Base-by-base conservation (phyloP, 116 monocot genomes). In the Cymodocea nodosa region DNA sequence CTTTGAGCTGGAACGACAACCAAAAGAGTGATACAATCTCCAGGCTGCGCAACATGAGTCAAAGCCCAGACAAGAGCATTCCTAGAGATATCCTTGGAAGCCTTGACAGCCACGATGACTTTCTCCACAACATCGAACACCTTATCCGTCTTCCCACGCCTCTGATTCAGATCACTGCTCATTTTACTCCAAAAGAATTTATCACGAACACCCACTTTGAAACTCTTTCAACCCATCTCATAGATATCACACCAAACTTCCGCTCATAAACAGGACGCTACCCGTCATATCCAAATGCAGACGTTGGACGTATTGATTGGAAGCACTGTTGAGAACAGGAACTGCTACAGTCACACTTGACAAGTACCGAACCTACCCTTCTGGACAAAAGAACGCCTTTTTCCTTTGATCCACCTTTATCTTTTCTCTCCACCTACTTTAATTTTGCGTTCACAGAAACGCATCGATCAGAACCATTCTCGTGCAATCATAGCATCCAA, bases 51-150 rank as follows among this genome's bases (percentile, higher is more conserved):
- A 8, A 95, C 95, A 75, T 95, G 85, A 39, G 79, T 85, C 17
- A 95, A 68, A 56, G 95, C 90, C 95, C 95, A 95, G 13, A 90
- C 81, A 63, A 95, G 74, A 15, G 87, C 95, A 9, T 75, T 78
- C 79, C 74, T 87, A 3, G 95, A 68, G 66, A 95, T 95, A 56
- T 90, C 95, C 59, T 83, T 90, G 1, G 85, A 79, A 61, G 87
- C 90, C 56, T 82, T 90, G 1, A 87, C 85, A 15, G 95, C 95
- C 15, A 95, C 87, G 48, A 90, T 60, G 18, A 68, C 60, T 54
- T 68, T 78, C 64, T 73, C 63, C 2, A 63, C 49, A 2, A 52
- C 75, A 30, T 75, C 66, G 4, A 51, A 35, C 20, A 23, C 48
- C 57, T 57, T 69, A 36, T 36, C 50, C 14, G 23, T 13, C 35